These are phyloP conservation scores for Pseudogymnoascus sp. DNA, from an alignment of 2,329 filamentous ascomycete species.

Conservation along the genomic window DNA sequence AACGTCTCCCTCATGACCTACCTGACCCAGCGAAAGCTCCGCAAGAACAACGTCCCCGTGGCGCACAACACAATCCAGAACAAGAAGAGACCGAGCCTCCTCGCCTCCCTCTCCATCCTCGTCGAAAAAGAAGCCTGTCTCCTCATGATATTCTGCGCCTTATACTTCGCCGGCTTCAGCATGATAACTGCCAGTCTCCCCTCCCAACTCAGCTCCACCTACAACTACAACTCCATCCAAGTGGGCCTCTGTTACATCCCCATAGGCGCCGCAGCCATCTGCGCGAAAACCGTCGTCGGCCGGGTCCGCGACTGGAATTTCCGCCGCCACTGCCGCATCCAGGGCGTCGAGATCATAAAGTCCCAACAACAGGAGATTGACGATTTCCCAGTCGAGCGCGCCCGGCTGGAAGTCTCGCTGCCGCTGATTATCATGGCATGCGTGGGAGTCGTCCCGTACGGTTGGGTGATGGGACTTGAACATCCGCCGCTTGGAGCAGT, in stretches of 20 bases:
- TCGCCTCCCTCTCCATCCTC: slow-evolving; percentile 22
- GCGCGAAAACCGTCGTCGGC: slow-evolving; percentile 43
- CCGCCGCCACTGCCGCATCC: slow-evolving; percentile 35
- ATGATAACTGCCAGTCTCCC: slow-evolving; percentile 25
- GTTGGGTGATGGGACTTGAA: slow-evolving; percentile 13
- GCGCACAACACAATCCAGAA: background rate
- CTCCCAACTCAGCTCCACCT: slow-evolving; percentile 26
- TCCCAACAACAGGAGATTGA: slow-evolving; percentile 5
- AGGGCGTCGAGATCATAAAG: slow-evolving; percentile 11
- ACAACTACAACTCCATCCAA: slow-evolving; percentile 29
- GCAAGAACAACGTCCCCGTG: background rate
- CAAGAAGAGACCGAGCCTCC: slow-evolving; percentile 20
- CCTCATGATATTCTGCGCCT: slow-evolving; percentile 22
- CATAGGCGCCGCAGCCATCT: slow-evolving; percentile 42
- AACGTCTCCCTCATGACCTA: background rate
- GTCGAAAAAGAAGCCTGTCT: slow-evolving; percentile 22
- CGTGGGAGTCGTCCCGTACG: slow-evolving; percentile 9
- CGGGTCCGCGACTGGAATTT: slow-evolving; percentile 62
- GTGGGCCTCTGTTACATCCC: slow-evolving; percentile 34
- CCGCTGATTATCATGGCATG: background rate
- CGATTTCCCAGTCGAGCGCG: slow-evolving; percentile 14
- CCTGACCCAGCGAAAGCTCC: background rate
- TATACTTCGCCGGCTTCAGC: slow-evolving; percentile 26
- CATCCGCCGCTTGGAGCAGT: slow-evolving; percentile 7
- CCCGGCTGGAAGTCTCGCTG: slow-evolving; percentile 15